A percentile compares a stretch with the other conserved stretches of the same genome.
Conservation (phyloP, 1,284 basidiomycete genomes). For the Meripilus lineatus region DNA sequence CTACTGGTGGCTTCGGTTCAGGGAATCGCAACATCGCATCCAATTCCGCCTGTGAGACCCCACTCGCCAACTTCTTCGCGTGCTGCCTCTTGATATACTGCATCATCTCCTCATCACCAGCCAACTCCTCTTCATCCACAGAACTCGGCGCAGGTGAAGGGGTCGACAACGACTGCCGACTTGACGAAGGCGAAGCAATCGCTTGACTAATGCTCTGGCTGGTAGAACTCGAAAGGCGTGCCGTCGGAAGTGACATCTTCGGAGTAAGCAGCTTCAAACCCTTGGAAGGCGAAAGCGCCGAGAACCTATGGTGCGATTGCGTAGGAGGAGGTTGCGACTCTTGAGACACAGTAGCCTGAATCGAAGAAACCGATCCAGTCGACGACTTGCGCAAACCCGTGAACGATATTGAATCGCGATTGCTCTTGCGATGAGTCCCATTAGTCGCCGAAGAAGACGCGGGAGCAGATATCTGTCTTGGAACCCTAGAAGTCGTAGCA, state of each 20-base stretch:
- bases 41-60: conserved; percentile 81
- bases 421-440: conserved; percentile 52
- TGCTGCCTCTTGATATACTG: conserved; percentile 90
- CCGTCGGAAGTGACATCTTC: conserved; percentile 59
- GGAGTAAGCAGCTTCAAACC: conserved; percentile 74
- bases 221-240: conserved; percentile 48
- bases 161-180: conserved; percentile 71
- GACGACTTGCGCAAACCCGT: conserved; percentile 74
- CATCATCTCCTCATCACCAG: conserved; percentile 96
- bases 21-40: conserved; percentile 92
- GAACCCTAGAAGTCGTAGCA: conserved; percentile 44
- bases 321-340: conserved; percentile 24
- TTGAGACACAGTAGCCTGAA: conserved; percentile 43
- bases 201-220: conserved; percentile 49
- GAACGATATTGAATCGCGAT: conserved; percentile 73
- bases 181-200: conserved; percentile 63
- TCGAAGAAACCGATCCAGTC: conserved; percentile 67
- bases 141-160: conserved; percentile 73
- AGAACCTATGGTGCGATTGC: conserved; percentile 60
- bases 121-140: conserved; percentile 85
- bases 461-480: conserved; percentile 59
- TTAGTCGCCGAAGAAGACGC: conserved; percentile 37
- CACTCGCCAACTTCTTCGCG: conserved; percentile 80
- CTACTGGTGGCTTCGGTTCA: conserved; percentile 74
- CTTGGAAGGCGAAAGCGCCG: conserved; percentile 77